Percentiles rank a stretch among this genome's conserved stretches.
These are phyloP conservation scores for Leptographium wingfieldii DNA, from an alignment of 2,329 filamentous ascomycete species.

Conservation along the genomic window DNA sequence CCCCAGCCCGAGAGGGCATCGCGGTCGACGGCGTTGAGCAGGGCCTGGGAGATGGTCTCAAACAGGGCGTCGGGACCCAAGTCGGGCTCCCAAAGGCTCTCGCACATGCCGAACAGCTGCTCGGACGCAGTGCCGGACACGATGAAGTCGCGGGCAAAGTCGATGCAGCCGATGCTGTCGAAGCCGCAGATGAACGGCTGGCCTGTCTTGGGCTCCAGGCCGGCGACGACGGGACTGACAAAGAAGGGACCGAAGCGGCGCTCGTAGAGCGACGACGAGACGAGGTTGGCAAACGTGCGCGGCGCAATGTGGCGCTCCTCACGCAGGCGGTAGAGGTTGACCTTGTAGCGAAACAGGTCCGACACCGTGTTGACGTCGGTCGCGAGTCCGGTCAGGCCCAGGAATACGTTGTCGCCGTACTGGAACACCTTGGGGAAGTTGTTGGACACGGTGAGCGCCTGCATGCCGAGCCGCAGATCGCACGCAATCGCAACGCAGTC, in stretches of 20 bases:
- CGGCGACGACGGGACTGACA: conserved; percentile 85
- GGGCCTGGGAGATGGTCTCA: conserved; percentile 92
- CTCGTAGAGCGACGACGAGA: conserved; percentile 86
- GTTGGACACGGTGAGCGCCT: conserved; percentile 95
- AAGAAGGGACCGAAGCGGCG: conserved; percentile 93
- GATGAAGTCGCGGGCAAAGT: conserved; percentile 99
- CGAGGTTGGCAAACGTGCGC: conserved; percentile 90
- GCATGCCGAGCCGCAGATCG: conserved; percentile 93
- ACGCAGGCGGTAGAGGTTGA: conserved; percentile 98
- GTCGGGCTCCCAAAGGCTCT: conserved; percentile 95
- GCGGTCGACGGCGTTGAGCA: conserved; percentile 91
- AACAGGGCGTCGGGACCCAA: conserved; percentile 91
- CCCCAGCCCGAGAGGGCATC: conserved; percentile 97
- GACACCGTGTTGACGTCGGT: conserved; percentile 91
- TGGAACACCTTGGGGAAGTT: conserved; percentile 99
- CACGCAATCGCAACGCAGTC: conserved; percentile 99
- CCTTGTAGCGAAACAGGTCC: conserved; percentile 98
- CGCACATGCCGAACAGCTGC: conserved; percentile 97
- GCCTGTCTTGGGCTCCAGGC: conserved; percentile 85
- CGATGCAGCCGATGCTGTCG: conserved; percentile 97
- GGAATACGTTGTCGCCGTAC: conserved; percentile 80
- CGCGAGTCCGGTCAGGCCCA: conserved; percentile 89
- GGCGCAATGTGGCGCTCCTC: conserved; percentile 96
- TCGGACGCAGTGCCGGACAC: conserved; percentile 92
- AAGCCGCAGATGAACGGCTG: conserved; percentile 98